Percentiles rank a stretch among this genome's conserved stretches.
phyloP scores from a whole-genome alignment of 768 basidiomycete genomes.

The Piloderma croceum region DNA sequence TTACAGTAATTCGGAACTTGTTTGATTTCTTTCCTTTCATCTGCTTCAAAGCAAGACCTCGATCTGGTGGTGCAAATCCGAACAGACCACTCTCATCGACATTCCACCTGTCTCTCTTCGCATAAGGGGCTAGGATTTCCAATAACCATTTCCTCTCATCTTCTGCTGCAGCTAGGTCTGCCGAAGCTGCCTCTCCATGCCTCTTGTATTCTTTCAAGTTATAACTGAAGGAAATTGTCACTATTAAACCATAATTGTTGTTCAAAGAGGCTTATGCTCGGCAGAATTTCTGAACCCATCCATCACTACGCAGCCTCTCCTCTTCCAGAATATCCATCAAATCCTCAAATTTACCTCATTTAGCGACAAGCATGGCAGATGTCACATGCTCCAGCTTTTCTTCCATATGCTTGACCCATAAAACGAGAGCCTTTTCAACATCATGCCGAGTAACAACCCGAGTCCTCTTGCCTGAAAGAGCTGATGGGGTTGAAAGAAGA shows the following conservation, averaged over 20 bases:
- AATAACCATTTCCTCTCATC: constrained; percentile 13
- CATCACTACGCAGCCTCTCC: too few species aligned
- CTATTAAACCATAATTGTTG: too few species aligned
- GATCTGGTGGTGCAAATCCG: constrained; percentile 27
- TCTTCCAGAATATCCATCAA: too few species aligned
- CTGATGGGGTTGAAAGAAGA: constrained; percentile 15
- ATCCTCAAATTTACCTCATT: too few species aligned
- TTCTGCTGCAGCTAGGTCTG: constrained; percentile 16
- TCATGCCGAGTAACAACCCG: constrained; percentile 30
- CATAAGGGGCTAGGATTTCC: constrained; percentile 16
- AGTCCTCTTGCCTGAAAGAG: constrained; percentile 23
- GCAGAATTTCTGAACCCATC: too few species aligned
- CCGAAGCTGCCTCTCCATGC: constrained; percentile 28
- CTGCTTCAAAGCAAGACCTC: constrained; percentile 25
- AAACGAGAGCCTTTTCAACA: constrained; percentile 25
- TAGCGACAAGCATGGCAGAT: too few species aligned
- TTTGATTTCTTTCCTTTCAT: constrained; percentile 30
- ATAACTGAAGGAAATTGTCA: too few species aligned
- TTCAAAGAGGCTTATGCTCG: too few species aligned
- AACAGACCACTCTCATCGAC: constrained; percentile 20
- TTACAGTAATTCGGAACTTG: constrained; percentile 27
- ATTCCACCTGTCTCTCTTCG: constrained; percentile 21
- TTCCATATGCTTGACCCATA: constrained; percentile 30
- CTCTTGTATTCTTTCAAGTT: too few species aligned
- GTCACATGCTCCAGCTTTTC: constrained; percentile 17